Base-by-base conservation (phyloP, 106 monocot species). In the Dioscorea dumetorum region DNA sequence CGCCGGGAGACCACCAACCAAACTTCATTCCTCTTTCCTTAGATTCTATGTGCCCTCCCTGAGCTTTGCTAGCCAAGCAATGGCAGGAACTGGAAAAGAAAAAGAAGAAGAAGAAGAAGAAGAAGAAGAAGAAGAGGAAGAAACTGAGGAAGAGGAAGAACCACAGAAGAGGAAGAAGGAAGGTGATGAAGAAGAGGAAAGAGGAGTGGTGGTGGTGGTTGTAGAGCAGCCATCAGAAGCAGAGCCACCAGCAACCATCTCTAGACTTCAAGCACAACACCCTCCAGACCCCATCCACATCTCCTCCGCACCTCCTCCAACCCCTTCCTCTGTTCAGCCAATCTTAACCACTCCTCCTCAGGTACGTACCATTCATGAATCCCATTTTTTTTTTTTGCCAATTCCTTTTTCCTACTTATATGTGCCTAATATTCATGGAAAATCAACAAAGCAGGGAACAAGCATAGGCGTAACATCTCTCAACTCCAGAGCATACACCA, bases 401-500 rank as follows among this genome's bases (percentile, higher is more conserved):
- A 41, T 50, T 22, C n/a, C n/a, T 24, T 17, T 17, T 23, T 34
- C 33, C 24, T 34, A 28, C 2, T 28, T 28, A 28, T 57, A 50
- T 33, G 14, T 52, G 6, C 16, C 33, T 14, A 18, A 20, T 48
- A 48, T 34, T 20, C 33, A 12, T 13, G 10, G 9, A 48, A 50
- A 50, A 28, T 28, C 28, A 50, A 50, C n/a, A 50, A n/a, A 60
- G n/a, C 33, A 41, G 33, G 35, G 22, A 7, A 17, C 21, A 22
- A 35, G 76, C 72, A 70, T 48, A 0, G 22, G 73, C 16, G 19
- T 77, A 21, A 62, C 74, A 4, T 67, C 91, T 2, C 75, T 97
- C 24, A 97, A 97, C 80, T 92, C 97, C 10, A 74, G 78, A 56
- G 57, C 28, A 16, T 82, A 88, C 80, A 97, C 92, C 48, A 97